Base-by-base conservation (phyloP, 805 yeast species). In the Tetrapisispora namnaoensis region DNA sequence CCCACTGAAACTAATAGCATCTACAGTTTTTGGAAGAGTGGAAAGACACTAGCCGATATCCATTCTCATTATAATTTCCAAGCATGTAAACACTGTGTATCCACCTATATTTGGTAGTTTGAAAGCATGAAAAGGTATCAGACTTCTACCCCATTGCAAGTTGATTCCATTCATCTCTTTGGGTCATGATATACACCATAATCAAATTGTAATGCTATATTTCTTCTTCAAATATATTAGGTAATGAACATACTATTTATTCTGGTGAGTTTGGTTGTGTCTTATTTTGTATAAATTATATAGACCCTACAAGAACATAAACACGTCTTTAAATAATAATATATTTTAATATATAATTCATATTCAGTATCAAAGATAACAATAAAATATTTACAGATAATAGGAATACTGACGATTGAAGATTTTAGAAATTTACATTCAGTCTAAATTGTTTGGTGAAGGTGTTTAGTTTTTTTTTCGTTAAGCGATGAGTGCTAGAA, bases 221-320 rank as follows among this genome's bases (percentile, higher is more conserved):
- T 17, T 28, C 45, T 22, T 43, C 35, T 28, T 17, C 21, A 14
- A 16, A 34, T n/a, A 43, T 13, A 22, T 17, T 11, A 9, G 9
- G 13, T 43, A 13, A n/a, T 34, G 24, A 21, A 59, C 63, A 61
- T 61, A 61, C 66, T 54, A 53, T 59, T 60, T 57, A 59, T 59
- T 53, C 62, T 61, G 60, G 58, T 59, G 63, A 53, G 55, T 52
- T 58, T 57, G 50, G 48, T 44, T 39, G 44, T 35, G 17, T 18
- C 27, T 34, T 45, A 14, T 35, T 34, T n/a, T 30, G 27, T 18
- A 28, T 3, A 30, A 30, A 30, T n/a, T 22, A 42, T n/a, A 28
- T 14, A 22, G 11, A 24, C 24, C 10, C 18, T 28, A 11, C 2
- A 38, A 28, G 32, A 32, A 36, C 11, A 9, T 16, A 22, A 34